A percentile compares a stretch with the other conserved stretches of the same genome.
phyloP scores from a whole-genome alignment of 306 rosid species.

The Acacia melanoxylon region DNA sequence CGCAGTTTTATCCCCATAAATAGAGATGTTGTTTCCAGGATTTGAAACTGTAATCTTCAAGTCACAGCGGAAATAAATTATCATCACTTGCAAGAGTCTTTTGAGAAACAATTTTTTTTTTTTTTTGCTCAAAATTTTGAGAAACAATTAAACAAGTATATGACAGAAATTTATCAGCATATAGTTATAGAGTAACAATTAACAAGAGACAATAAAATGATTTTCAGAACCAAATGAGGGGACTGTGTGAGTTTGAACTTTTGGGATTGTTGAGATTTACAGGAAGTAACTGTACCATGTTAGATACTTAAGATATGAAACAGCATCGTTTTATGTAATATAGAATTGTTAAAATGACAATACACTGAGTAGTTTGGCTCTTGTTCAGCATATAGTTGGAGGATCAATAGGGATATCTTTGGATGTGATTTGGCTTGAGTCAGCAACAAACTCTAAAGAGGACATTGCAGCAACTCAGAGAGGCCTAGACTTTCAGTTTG shows the following conservation, averaged over 20 bases:
- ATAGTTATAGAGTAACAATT: no score
- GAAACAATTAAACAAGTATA: no score
- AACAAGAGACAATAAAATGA: neutral
- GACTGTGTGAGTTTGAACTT: neutral
- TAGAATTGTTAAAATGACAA: neutral
- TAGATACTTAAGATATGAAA: neutral
- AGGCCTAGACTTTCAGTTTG: slow-evolving; percentile 78
- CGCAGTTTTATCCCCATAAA: no score
- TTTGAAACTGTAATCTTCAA: no score
- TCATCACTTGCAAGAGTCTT: no score
- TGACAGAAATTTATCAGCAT: no score
- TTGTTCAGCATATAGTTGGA: slow-evolving; percentile 39
- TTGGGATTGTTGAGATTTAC: neutral
- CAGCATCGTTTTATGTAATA: neutral
- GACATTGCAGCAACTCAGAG: slow-evolving; percentile 57
- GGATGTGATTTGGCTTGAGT: slow-evolving; percentile 63
- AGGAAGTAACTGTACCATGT: neutral
- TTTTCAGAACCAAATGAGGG: neutral
- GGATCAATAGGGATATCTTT: slow-evolving; percentile 65
- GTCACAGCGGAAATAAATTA: no score
- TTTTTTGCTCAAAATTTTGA: no score
- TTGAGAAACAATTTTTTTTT: no score
- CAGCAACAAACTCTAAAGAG: slow-evolving; percentile 43
- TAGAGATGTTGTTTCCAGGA: no score
- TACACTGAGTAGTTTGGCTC: neutral